These are phyloP conservation scores for Infundibulicybe gibba DNA, from an alignment of 768 basidiomycete genomes.

Conservation along the genomic window DNA sequence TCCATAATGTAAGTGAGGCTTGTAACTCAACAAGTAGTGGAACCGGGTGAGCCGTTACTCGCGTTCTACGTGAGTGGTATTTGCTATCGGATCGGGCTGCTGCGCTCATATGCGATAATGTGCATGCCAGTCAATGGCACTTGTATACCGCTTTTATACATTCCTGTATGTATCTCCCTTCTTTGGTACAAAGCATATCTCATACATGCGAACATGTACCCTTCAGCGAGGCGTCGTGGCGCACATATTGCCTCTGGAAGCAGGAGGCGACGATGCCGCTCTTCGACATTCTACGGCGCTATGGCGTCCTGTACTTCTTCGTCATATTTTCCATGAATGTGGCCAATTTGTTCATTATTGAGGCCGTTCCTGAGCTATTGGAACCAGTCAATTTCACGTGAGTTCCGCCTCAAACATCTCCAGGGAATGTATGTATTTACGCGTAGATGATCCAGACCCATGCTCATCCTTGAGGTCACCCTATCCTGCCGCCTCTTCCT, in stretches of 20 bases:
- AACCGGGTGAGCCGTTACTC: constrained; percentile 11
- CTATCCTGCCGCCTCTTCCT: constrained; percentile 13
- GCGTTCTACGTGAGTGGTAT: constrained; percentile 12
- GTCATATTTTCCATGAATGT: constrained; percentile 15
- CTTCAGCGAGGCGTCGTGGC: no score
- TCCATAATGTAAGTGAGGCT: no score
- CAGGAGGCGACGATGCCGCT: no score
- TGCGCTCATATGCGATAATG: constrained; percentile 1
- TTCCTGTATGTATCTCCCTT: no score
- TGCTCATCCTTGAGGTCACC: constrained; percentile 10
- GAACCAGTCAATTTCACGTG: constrained; percentile 13
- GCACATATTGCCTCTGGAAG: no score
- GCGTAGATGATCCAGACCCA: constrained; percentile 5
- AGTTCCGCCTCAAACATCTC: neutral
- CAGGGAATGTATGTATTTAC: neutral
- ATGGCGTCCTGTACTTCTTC: constrained; percentile 15
- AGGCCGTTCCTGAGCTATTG: constrained; percentile 4
- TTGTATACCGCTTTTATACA: no score
- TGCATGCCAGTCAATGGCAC: no score
- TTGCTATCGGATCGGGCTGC: constrained; percentile 8
- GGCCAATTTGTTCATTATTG: constrained; percentile 11
- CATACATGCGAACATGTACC: neutral
- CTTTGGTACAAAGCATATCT: no score
- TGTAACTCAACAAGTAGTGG: no score
- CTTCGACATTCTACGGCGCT: neutral